phyloP scores from a whole-genome alignment of 768 basidiomycete species.

The Cantharellus cinnabarinus region DNA sequence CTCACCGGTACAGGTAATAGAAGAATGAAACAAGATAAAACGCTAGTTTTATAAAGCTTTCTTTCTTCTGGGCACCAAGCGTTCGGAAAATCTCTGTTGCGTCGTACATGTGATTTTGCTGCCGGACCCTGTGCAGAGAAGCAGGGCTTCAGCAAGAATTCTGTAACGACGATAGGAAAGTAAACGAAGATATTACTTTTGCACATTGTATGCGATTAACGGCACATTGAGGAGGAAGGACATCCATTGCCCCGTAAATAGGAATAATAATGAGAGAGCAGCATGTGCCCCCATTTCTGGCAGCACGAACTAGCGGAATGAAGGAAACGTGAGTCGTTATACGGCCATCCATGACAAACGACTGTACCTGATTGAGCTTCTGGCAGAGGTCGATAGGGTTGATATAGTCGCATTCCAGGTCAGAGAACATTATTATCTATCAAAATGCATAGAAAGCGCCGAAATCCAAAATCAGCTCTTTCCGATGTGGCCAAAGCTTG shows the following conservation, averaged over 20 bases:
- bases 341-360: neutral
- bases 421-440: slow-evolving; percentile 99
- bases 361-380: slow-evolving; percentile 79
- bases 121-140: slow-evolving; percentile 46
- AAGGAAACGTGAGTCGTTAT: neutral
- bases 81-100: slow-evolving; percentile 99
- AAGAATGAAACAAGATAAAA: slow-evolving; percentile 85
- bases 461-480: neutral
- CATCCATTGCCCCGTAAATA: slow-evolving; percentile 88
- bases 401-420: slow-evolving; percentile 98
- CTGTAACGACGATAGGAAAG: neutral
- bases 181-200: slow-evolving; percentile 47
- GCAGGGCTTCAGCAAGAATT: neutral
- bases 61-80: slow-evolving; percentile 83
- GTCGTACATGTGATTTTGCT: slow-evolving; percentile 95
- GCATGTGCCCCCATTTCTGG: slow-evolving; percentile 94
- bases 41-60: slow-evolving; percentile 85
- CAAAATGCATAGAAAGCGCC: neutral
- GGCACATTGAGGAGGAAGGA: slow-evolving; percentile 82
- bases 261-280: slow-evolving; percentile 73
- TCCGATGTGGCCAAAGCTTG: neutral
- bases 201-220: slow-evolving; percentile 71
- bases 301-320: slow-evolving; percentile 57
- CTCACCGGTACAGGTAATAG: slow-evolving; percentile 78
- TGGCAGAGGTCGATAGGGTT: slow-evolving; percentile 99